Evolutionary conservation across 257 asterid species (phyloP), one percentile per base, ranked within the genome.

Genomic region (Solanum tarapatanum): DNA sequence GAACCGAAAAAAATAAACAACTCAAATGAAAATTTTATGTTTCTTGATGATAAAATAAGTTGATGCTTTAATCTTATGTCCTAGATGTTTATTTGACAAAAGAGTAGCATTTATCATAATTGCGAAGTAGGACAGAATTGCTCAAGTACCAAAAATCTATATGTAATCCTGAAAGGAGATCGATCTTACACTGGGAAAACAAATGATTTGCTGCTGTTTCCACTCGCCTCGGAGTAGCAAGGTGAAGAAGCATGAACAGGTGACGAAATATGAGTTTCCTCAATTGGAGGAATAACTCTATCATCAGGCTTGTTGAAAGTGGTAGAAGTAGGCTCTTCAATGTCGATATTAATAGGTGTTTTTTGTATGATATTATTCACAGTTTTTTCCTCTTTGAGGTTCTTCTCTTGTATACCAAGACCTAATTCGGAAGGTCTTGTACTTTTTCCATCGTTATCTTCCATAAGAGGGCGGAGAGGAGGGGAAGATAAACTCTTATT

Each of bases 121-220:
- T 55, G 64, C 10, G 10, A 55, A 55, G 3, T 2, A 51, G 64
- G 64, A 55, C 2, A 17, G 11, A 55, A 55, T 17, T 55, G 64
- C 23, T 55, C n/a, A 6, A 17, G n/a, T 55, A 55, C 64, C n/a
- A 51, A 55, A 55, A 55, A 55, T 17, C n/a, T 17, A 45, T 80
- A 28, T 4, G 66, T 28, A 80, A 45, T 19, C 41, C 19, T 48
- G 28, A 60, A 32, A 36, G 14, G 55, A 58, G 85, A 51, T 51
- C 9, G 62, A 83, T 84, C 98, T 92, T 89, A 96, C 98, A 87
- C 86, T 51, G 98, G 97, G 92, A 92, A 92, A 69, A 93, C 92
- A 45, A 91, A 93, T 37, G 98, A 92, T 55, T 48, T 84, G 86
- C 87, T 58, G 87, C 93, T 91, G 39, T 83, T 86, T 58, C 90